These are phyloP conservation scores for Globisporangium mamillatum DNA, from an alignment of 352 stramenopile species.

Conservation along the genomic window DNA sequence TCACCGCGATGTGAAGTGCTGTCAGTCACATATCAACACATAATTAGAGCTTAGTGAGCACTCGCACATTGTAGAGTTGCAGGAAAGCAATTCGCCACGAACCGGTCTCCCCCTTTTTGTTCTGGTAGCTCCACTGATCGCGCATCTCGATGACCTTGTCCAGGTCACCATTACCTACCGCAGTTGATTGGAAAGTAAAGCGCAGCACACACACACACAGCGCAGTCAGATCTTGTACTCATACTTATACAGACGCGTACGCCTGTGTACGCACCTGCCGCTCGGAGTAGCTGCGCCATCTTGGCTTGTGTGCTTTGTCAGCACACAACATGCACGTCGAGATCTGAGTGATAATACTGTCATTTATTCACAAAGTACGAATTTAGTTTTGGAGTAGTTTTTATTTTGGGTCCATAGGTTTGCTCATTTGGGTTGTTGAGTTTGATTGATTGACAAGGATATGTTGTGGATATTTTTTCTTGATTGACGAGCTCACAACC, in stretches of 20 bases:
- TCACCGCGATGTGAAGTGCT: constrained; percentile 72
- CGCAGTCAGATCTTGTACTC: not conserved
- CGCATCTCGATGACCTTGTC: constrained; percentile 69
- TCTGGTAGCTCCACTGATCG: constrained; percentile 68
- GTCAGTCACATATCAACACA: not conserved
- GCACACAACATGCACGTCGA: not conserved
- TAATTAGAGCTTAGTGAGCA: not conserved
- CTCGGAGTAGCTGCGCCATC: constrained; percentile 50
- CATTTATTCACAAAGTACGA: not conserved
- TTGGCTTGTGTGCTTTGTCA: not conserved
- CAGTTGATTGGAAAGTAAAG: not conserved
- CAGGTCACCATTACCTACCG: constrained; percentile 59
- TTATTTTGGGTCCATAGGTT: too few species aligned
- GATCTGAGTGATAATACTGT: not conserved
- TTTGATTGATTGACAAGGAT: not conserved
- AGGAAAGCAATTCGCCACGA: not conserved
- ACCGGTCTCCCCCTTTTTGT: constrained; percentile 85
- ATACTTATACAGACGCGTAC: not conserved
- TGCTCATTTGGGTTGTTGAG: not conserved
- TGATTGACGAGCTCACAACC: not conserved
- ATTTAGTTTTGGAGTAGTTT: not conserved
- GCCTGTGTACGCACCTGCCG: constrained; percentile 25
- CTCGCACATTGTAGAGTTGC: not conserved
- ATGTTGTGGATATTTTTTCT: not conserved
- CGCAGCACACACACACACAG: not conserved